A percentile compares a stretch with the other conserved stretches of the same genome.
Conservation (phyloP, 148 eudicot genomes). For the Chenopodium quinoa region DNA sequence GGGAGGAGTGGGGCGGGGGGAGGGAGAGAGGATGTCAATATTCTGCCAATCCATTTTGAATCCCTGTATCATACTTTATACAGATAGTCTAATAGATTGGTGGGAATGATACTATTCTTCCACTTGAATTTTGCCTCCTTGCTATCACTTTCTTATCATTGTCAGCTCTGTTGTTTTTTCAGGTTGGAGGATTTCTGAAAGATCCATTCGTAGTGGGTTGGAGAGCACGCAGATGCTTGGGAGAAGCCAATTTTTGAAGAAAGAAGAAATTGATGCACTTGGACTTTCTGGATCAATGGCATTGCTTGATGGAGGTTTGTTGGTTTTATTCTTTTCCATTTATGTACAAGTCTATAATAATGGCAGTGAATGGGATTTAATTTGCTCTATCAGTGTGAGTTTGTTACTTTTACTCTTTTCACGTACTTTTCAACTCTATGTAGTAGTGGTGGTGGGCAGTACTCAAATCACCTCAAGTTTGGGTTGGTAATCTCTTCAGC, state of each 20-base stretch:
- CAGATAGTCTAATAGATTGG: not conserved
- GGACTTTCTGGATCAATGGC: conserved; percentile 63
- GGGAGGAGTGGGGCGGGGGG: not conserved
- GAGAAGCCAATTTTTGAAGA: conserved; percentile 80
- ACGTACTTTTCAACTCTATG: too few relatives aligned
- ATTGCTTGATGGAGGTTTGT: conserved; percentile 92
- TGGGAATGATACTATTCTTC: not conserved
- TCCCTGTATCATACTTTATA: not conserved
- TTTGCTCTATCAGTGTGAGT: not conserved
- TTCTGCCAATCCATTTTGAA: not conserved
- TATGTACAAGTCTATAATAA: not conserved
- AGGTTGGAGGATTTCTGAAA: conserved; percentile 80
- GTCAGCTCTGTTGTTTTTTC: conserved; percentile 10
- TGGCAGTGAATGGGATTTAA: not conserved
- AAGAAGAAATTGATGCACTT: conserved; percentile 50
- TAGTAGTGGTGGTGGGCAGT: too few relatives aligned
- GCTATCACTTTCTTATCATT: not conserved
- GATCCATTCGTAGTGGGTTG: conserved; percentile 68
- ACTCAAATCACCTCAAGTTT: too few relatives aligned
- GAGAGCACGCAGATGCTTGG: conserved; percentile 69
- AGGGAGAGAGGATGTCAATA: not conserved
- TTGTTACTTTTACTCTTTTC: too few relatives aligned
- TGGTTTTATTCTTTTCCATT: not conserved
- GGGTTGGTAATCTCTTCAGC: too few relatives aligned
- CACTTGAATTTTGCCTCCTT: not conserved